phyloP scores from a whole-genome alignment of 2,329 filamentous ascomycete species.

The Claviceps capensis region DNA sequence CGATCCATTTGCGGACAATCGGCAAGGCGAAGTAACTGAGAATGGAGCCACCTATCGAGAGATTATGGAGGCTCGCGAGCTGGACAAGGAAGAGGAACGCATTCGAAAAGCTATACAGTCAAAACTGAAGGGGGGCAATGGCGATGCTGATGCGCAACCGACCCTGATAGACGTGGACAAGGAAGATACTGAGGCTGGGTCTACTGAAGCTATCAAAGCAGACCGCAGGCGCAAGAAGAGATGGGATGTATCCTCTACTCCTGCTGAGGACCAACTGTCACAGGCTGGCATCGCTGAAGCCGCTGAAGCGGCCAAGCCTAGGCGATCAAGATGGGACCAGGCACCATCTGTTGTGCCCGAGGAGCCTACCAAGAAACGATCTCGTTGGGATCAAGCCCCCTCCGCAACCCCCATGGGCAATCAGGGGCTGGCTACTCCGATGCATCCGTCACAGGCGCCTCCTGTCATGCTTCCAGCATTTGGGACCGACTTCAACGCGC shows the following conservation, averaged over 20 bases:
- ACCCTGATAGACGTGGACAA: constrained; percentile 64
- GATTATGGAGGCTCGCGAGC: constrained; percentile 77
- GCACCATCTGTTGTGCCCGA: constrained; percentile 47
- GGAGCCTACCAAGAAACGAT: constrained; percentile 58
- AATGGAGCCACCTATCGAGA: constrained; percentile 77
- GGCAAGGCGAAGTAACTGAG: constrained; percentile 49
- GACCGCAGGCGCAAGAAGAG: constrained; percentile 82
- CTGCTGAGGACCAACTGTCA: constrained; percentile 35
- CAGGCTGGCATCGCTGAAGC: constrained; percentile 37
- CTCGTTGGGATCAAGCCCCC: constrained; percentile 85
- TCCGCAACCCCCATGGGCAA: constrained; percentile 63
- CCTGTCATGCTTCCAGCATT: constrained; percentile 44
- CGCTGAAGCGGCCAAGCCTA: constrained; percentile 45
- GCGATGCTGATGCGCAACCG: constrained; percentile 51
- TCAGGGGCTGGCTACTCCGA: constrained; percentile 63
- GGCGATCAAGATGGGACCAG: constrained; percentile 81
- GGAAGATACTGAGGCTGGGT: constrained; percentile 57
- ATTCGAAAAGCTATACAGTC: constrained; percentile 70
- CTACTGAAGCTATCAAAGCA: constrained; percentile 47
- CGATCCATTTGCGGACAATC: constrained; percentile 71
- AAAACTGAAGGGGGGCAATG: constrained; percentile 47
- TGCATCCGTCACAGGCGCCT: constrained; percentile 52
- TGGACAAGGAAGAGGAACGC: constrained; percentile 87
- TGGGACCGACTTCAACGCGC: constrained; percentile 59
- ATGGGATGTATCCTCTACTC: constrained; percentile 68